Percentiles rank a stretch among this genome's conserved stretches.
Conservation (phyloP, 805 yeast genomes). For the Kurtzmaniella cleridarum region DNA sequence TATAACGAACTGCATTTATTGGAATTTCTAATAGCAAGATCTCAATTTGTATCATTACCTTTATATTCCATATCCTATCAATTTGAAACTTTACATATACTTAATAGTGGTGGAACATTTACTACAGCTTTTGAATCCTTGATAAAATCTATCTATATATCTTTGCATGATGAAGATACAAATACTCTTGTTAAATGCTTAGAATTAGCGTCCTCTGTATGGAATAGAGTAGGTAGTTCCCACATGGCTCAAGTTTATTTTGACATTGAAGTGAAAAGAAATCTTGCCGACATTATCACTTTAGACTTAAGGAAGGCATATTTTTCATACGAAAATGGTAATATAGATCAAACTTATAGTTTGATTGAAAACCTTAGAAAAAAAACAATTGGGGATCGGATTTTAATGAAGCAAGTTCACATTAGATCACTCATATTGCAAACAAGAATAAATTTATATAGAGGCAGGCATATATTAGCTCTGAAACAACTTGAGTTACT, state of each 20-base stretch:
- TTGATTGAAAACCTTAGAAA: conserved; percentile 27
- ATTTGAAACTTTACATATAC: conserved; percentile 53
- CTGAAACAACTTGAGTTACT: conserved; percentile 27
- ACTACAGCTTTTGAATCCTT: conserved; percentile 48
- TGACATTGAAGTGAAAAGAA: conserved; percentile 36
- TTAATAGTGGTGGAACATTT: conserved; percentile 47
- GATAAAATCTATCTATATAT: conserved; percentile 49
- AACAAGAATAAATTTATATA: conserved; percentile 30
- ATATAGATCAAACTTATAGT: conserved; percentile 33
- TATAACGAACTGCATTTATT: conserved; percentile 60
- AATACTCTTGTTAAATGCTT: conserved; percentile 42
- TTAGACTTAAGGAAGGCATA: conserved; percentile 36
- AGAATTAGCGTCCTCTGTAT: conserved; percentile 40
- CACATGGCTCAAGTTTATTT: conserved; percentile 42
- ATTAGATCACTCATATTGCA: conserved; percentile 35
- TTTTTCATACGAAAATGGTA: conserved; percentile 32
- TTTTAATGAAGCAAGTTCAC: conserved; percentile 39
- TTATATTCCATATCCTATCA: conserved; percentile 60
- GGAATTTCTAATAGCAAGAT: conserved; percentile 52
- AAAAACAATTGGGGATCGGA: conserved; percentile 20
- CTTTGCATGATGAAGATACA: conserved; percentile 43
- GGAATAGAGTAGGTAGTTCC: conserved; percentile 49
- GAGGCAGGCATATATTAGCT: conserved; percentile 32
- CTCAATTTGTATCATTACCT: conserved; percentile 43
- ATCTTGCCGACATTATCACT: conserved; percentile 35